Evolutionary conservation across 768 basidiomycete species (phyloP).

Genomic region (Podaxis carcinomalis): DNA sequence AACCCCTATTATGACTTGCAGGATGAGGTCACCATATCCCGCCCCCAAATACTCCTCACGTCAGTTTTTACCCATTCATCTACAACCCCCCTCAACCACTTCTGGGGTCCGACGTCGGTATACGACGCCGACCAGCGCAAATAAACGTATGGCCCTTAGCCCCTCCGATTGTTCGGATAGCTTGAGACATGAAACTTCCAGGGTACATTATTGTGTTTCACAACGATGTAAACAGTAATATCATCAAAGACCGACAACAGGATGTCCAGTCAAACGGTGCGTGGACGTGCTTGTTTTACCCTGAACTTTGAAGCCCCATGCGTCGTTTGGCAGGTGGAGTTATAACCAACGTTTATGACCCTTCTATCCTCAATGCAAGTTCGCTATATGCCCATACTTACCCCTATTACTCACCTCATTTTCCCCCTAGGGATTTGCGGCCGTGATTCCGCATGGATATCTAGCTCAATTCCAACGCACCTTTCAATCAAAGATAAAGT

Average conservation of each 20-base stretch:
- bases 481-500: background rate
- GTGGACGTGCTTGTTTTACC: background rate
- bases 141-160: background rate
- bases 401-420: background rate
- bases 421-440: background rate
- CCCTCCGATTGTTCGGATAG: background rate
- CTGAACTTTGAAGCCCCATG: background rate
- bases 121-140: background rate
- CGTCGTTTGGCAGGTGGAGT: background rate
- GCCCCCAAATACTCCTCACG: too few relatives aligned
- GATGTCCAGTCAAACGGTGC: background rate
- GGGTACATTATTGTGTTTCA: background rate
- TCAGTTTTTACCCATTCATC: too few relatives aligned
- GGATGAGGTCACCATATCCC: too few relatives aligned
- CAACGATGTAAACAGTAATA: background rate
- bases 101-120: too few relatives aligned
- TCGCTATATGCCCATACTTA: background rate
- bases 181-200: background rate
- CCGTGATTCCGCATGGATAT: background rate
- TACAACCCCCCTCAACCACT: too few relatives aligned
- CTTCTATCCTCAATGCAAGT: background rate
- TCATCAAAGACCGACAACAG: background rate
- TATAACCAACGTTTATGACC: background rate
- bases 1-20: too few relatives aligned
- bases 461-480: background rate